These are phyloP conservation scores for Pichia paraexigua DNA, from an alignment of 805 yeast species.

Conservation along the genomic window DNA sequence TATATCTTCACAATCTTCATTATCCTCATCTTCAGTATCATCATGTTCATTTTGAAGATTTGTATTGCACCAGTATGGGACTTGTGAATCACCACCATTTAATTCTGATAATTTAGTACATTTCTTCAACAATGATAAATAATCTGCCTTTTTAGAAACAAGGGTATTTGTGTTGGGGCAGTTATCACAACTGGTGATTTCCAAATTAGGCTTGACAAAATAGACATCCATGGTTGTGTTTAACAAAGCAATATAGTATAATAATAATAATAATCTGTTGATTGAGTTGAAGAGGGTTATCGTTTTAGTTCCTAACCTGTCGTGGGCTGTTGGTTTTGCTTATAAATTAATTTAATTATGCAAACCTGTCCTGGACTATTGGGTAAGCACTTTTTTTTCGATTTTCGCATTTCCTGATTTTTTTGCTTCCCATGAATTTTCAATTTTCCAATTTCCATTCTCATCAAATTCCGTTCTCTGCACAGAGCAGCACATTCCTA, in stretches of 20 bases:
- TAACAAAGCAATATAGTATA: neutral
- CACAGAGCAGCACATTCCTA: too few species aligned
- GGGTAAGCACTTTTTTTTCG: too few species aligned
- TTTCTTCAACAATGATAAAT: constrained; percentile 12
- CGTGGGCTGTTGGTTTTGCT: too few species aligned
- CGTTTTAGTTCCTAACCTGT: too few species aligned
- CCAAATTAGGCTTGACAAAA: constrained; percentile 26
- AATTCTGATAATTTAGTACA: constrained; percentile 3
- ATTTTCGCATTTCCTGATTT: neutral
- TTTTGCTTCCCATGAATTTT: neutral
- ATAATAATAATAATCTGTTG: too few species aligned
- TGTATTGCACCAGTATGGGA: constrained; percentile 1
- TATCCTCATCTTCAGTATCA: neutral
- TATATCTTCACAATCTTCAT: neutral
- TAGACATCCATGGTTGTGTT: constrained; percentile 20
- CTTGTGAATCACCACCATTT: neutral
- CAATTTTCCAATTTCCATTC: neutral
- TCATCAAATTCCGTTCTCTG: too few species aligned
- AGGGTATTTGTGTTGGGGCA: constrained; percentile 17
- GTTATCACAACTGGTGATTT: constrained; percentile 21
- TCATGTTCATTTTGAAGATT: neutral
- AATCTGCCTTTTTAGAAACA: constrained; percentile 13
- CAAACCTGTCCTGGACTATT: neutral
- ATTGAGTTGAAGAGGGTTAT: too few species aligned
- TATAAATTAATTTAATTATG: too few species aligned